These are phyloP conservation scores for Vicia sativa DNA, from an alignment of 306 rosid genomes.

Conservation along the genomic window DNA sequence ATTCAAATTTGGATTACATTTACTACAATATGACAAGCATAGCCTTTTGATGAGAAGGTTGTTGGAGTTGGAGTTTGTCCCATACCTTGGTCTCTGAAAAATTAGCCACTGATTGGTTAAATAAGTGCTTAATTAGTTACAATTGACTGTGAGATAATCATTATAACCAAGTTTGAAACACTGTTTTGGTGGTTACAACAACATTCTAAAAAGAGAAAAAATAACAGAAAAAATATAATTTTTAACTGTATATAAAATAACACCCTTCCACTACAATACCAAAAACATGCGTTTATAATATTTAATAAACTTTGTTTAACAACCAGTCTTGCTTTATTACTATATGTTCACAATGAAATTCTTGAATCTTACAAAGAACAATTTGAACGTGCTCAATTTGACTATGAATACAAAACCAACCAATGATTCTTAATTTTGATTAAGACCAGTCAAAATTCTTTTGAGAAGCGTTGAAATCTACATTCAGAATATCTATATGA, in stretches of 20 bases:
- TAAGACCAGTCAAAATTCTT: conserved; percentile 33
- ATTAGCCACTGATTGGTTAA: conserved; percentile 35
- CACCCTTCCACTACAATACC: conserved; percentile 30
- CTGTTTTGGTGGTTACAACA: conserved; percentile 28
- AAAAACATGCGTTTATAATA: conserved; percentile 22
- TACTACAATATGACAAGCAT: conserved; percentile 39
- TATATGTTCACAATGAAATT: conserved; percentile 35
- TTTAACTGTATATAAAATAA: conserved; percentile 38
- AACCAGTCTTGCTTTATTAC: conserved; percentile 42
- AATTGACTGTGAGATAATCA: conserved; percentile 46
- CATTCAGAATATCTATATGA: conserved; percentile 15
- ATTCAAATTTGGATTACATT: conserved; percentile 33
- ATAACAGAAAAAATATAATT: no score
- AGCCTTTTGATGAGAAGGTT: conserved; percentile 39
- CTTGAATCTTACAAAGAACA: conserved; percentile 23
- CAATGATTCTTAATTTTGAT: conserved; percentile 19
- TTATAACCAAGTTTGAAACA: conserved; percentile 29
- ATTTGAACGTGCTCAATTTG: conserved; percentile 33
- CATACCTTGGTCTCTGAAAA: conserved; percentile 37
- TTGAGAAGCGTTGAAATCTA: conserved; percentile 17
- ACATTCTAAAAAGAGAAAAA: no score
- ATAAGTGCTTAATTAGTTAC: conserved; percentile 25
- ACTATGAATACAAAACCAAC: conserved; percentile 15
- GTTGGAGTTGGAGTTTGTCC: conserved; percentile 45
- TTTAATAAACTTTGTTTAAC: conserved; percentile 36